phyloP scores from a whole-genome alignment of 2,329 filamentous ascomycete genomes.

The Camptophora hylomeconis region DNA sequence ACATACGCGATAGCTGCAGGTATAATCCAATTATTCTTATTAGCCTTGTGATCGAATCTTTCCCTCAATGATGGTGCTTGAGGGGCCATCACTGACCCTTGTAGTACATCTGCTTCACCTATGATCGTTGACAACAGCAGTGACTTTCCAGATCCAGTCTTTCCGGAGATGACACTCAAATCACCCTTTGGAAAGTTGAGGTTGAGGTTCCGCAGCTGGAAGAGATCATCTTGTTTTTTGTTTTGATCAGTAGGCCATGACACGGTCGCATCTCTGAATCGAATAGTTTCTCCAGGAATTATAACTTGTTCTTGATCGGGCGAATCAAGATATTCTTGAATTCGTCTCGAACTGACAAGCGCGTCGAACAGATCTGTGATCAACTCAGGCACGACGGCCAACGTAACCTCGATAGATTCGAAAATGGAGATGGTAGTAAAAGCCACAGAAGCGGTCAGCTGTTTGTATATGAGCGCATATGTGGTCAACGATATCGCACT shows the following conservation, averaged over 20 bases:
- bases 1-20: constrained; percentile 60
- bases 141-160: constrained; percentile 68
- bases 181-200: constrained; percentile 55
- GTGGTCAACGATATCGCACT: constrained; percentile 57
- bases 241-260: constrained; percentile 59
- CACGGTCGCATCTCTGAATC: constrained; percentile 54
- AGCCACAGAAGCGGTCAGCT: constrained; percentile 57
- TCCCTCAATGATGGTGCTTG: constrained; percentile 37
- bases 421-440: constrained; percentile 70
- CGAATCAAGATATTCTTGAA: constrained; percentile 56
- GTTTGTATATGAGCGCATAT: constrained; percentile 52
- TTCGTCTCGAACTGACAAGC: constrained; percentile 57
- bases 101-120: constrained; percentile 59
- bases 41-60: constrained; percentile 51
- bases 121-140: constrained; percentile 60
- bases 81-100: constrained; percentile 44
- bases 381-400: constrained; percentile 60
- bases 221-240: constrained; percentile 44
- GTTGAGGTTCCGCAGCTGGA: constrained; percentile 51
- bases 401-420: constrained; percentile 55
- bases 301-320: constrained; percentile 49
- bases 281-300: constrained; percentile 44
- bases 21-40: constrained; percentile 51
- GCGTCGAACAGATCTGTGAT: constrained; percentile 59
- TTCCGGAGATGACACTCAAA: constrained; percentile 62